Evolutionary conservation across 176 grass and related monocot genomes (phyloP), one percentile per base, ranked within the genome.

Genomic region (Hsuehochloa calcarea): DNA sequence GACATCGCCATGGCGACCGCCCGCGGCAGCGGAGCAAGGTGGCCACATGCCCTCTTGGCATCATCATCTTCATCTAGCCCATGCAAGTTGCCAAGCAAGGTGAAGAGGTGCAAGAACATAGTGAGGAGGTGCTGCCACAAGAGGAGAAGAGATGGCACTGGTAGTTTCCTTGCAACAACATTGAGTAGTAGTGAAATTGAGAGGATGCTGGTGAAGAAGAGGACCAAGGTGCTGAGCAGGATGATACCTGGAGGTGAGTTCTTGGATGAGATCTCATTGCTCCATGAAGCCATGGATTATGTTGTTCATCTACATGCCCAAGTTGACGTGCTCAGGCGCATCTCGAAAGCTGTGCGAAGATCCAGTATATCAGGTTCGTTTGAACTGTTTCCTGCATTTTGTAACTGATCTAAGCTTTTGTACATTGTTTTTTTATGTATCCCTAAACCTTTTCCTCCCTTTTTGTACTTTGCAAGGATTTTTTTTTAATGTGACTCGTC

Each of bases 261-360:
- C 35, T 37, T 97, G 34, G 72, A 87, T 14, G 92, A 85, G 54
- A 47, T 35, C 80, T 85, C 88, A 45, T 47, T 97, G 73, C 40
- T 97, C 34, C 85, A 74, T 35, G 94, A 97, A 43, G 82, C 88
- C 58, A 41, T 97, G 80, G 94, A 97, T 44, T 94, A 97, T 45
- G 90, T 92, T 5, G 82, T 79, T 19, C 89, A 89, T 73, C 92
- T 97, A 6, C 84, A 84, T 74, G 83, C 88, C 5, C 92, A 97
- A 14, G 92, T 92, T 8, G 88, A 92, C 77, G 50, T 92, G 59
- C 87, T 97, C 68, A 83, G 85, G 40, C 68, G 63, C 78, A 75
- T 97, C 68, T 79, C 90, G 40, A 86, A 62, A 51, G 83, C 86
- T 5, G 47, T 89, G 72, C 73, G 37, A 25, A 84, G 65, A 40